Base-by-base conservation (phyloP, 345 rosid genomes). In the Populus tremula region DNA sequence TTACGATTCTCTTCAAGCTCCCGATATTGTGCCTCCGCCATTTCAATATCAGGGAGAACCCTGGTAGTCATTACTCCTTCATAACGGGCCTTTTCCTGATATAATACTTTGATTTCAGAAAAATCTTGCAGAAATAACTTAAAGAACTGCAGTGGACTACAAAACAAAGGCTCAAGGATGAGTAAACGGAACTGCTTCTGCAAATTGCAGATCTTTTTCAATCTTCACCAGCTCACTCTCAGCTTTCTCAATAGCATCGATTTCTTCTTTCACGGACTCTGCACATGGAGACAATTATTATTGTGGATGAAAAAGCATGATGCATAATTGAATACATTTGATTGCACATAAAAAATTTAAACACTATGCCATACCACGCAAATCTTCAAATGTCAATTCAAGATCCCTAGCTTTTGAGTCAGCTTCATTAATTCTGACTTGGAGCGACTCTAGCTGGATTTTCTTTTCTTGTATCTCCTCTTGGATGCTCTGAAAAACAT, bases 251-350 rank as follows among this genome's bases (percentile, higher is more conserved):
- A 89, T 88, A 79, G 94, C 92, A 80, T 84, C 84, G 27, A 93
- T 82, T 71, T 93, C 97, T 79, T 85, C 90, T 76, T 89, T 88
- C 59, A 96, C 91, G 33, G 97, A 91, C 64, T 92, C 98, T 93
- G 75, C 78, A 82, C 36, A 56, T 17, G 25, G 11, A 45, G 27
- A 63, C 12, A 16, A 5, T 33, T 63, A 54, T 10, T 18, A 35
- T 3, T 5, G 38, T 27, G 16, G 25, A 35, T 21, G 59, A 27
- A 50, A 35, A n/a, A 45, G 11, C n/a, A 47, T 18, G 38, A 47
- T 12, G 38, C 36, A 70, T 35, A 27, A 39, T 29, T 35, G 53
- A 43, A 63, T 23, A 38, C 27, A 62, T 64, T 25, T 29, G 36
- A 45, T 11, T 23, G 27, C 17, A 71, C 43, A 35, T 12, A 59